Evolutionary conservation across 2,329 filamentous ascomycete genomes (phyloP).

Genomic region (Scytalidium lignicola): DNA sequence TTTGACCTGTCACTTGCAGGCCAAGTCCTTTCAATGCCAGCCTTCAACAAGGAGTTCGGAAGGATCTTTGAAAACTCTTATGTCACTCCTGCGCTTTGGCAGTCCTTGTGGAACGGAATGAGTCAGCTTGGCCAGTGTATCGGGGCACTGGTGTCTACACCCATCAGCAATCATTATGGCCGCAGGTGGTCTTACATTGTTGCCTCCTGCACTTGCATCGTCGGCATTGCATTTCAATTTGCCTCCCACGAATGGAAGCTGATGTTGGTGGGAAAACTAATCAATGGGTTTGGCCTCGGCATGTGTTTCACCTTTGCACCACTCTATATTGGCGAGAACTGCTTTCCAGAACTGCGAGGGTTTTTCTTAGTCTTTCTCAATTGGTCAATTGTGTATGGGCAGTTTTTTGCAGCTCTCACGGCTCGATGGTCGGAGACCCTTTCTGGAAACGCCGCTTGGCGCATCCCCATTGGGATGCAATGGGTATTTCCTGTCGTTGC

Average conservation of each 20-base stretch:
- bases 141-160: neutral
- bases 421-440: conserved; percentile 32
- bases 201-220: neutral
- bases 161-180: neutral
- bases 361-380: conserved; percentile 6
- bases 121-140: neutral
- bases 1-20: neutral
- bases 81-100: neutral
- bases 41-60: neutral
- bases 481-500: conserved; percentile 44
- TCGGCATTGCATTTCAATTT: neutral
- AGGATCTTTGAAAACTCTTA: neutral
- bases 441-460: conserved; percentile 29
- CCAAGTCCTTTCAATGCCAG: neutral
- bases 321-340: neutral
- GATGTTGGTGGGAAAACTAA: neutral
- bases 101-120: neutral
- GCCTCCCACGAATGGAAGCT: neutral
- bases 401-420: conserved; percentile 17
- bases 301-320: neutral
- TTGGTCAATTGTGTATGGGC: conserved; percentile 18
- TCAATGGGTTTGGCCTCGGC: neutral
- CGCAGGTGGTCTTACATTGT: neutral
- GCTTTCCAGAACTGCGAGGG: neutral
- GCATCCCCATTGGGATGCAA: conserved; percentile 41